A percentile compares a stretch with the other conserved stretches of the same genome.
Conservation (phyloP, 2,329 filamentous ascomycete genomes). For the Calycina marina region DNA sequence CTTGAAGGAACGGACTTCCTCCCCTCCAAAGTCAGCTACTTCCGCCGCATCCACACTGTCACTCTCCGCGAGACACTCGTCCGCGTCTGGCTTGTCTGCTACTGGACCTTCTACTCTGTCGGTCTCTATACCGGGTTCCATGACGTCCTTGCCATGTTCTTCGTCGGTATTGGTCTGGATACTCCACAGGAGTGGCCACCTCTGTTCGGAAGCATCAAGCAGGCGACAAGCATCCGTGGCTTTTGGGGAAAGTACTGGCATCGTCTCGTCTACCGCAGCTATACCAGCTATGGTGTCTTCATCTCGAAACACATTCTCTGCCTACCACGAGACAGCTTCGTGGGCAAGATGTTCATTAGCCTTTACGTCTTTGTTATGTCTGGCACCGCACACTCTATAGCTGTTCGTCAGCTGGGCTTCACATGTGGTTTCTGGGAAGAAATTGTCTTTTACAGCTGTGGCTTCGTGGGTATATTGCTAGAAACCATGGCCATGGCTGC, state of each 20-base stretch:
- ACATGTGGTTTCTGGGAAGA: slow-evolving; percentile 1
- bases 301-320: slow-evolving; percentile 2
- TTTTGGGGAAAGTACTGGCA: slow-evolving; percentile 7
- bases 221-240: slow-evolving; percentile 4
- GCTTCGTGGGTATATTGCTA: not conserved
- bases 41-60: slow-evolving; percentile 1
- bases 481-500: slow-evolving; percentile 1
- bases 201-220: slow-evolving; percentile 3
- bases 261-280: slow-evolving; percentile 2
- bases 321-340: not conserved
- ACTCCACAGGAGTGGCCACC: slow-evolving; percentile 3
- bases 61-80: slow-evolving; percentile 2
- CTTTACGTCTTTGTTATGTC: slow-evolving; percentile 1
- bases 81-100: slow-evolving; percentile 1
- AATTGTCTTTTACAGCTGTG: not conserved
- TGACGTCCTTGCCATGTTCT: slow-evolving; percentile 3
- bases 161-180: slow-evolving; percentile 4
- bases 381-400: slow-evolving; percentile 1
- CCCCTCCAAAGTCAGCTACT: slow-evolving; percentile 2
- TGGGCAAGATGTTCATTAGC: slow-evolving; percentile 2
- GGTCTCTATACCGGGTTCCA: slow-evolving; percentile 1
- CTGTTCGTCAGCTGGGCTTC: not conserved
- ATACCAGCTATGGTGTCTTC: not conserved
- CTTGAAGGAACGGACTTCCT: slow-evolving; percentile 1
- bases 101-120: slow-evolving; percentile 1